Percentiles rank a stretch among this genome's conserved stretches.
These are phyloP conservation scores for Leishmania braziliensis DNA, from an alignment of 208 protist genomes.

Conservation along the genomic window DNA sequence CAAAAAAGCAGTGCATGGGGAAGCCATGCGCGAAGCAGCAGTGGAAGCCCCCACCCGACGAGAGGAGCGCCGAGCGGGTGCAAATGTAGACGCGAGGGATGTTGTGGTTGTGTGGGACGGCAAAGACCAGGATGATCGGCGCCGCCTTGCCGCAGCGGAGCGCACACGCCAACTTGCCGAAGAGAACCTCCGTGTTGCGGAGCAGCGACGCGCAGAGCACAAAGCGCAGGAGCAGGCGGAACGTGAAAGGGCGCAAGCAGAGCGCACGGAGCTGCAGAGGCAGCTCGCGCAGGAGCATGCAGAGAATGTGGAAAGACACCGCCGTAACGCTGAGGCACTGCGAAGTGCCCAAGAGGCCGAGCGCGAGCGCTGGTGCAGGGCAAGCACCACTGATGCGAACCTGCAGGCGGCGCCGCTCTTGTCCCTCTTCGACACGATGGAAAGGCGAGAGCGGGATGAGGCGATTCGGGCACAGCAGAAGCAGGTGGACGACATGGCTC, in stretches of 20 bases:
- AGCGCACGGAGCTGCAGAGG: constrained; percentile 7
- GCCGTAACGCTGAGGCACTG: constrained; percentile 21
- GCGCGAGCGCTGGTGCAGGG: constrained; percentile 7
- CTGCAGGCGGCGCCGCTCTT: not conserved
- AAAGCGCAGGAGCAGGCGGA: constrained; percentile 9
- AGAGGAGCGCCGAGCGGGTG: not conserved
- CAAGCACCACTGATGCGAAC: not conserved
- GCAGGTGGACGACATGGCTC: constrained; percentile 29
- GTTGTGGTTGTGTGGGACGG: not conserved
- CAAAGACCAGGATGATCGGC: constrained; percentile 25
- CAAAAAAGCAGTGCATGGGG: constrained; percentile 18
- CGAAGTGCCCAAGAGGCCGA: constrained; percentile 19
- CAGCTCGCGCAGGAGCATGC: constrained; percentile 10
- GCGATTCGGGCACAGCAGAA: constrained; percentile 20
- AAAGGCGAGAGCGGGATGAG: constrained; percentile 24
- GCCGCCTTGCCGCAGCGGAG: constrained; percentile 4
- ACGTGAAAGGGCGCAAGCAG: not conserved
- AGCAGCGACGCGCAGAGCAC: constrained; percentile 19
- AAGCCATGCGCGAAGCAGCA: constrained; percentile 20
- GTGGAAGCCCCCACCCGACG: constrained; percentile 1
- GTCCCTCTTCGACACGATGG: constrained; percentile 28
- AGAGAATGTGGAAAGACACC: constrained; percentile 12
- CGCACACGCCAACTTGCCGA: constrained; percentile 22
- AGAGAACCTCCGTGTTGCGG: constrained; percentile 13
- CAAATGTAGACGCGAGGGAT: not conserved